Conservation (phyloP, 805 yeast species). For the Pichia ethanolica region DNA sequence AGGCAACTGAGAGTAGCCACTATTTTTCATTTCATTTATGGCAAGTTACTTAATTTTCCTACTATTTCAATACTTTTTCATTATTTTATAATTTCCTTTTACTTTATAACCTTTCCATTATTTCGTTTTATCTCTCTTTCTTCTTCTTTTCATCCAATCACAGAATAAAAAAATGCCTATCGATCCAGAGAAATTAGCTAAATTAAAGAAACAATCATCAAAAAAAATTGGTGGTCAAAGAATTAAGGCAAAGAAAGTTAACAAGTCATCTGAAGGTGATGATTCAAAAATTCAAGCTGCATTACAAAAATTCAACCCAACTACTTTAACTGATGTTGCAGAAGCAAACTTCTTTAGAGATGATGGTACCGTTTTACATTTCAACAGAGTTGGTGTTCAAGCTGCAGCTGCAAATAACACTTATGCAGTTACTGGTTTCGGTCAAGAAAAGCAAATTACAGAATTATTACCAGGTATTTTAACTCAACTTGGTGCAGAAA, state of each 20-base stretch:
- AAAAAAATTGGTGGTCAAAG: conserved; percentile 83
- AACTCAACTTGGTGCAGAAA: conserved; percentile 95
- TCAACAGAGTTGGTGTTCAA: conserved; percentile 94
- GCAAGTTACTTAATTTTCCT: too few relatives aligned
- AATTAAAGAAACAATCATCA: conserved; percentile 78
- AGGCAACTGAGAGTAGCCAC: too few relatives aligned
- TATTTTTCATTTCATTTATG: too few relatives aligned
- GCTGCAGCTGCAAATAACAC: conserved; percentile 87
- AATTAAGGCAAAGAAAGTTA: conserved; percentile 80
- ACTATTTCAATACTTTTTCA: too few relatives aligned
- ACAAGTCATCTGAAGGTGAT: conserved; percentile 64
- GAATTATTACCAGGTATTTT: conserved; percentile 91
- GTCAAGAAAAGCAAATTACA: conserved; percentile 86
- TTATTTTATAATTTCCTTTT: too few relatives aligned
- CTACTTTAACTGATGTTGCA: conserved; percentile 81
- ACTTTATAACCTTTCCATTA: too few relatives aligned
- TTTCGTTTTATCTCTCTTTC: too few relatives aligned
- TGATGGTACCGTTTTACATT: conserved; percentile 93
- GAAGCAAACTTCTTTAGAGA: conserved; percentile 98
- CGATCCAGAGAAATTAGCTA: conserved; percentile 92
- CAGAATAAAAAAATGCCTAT: conserved; percentile 51
- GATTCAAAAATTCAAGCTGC: conserved; percentile 87
- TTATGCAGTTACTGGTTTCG: conserved; percentile 89
- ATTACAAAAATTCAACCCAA: conserved; percentile 82
- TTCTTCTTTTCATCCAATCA: background rate